These are phyloP conservation scores for Wickerhamomyces subpelliculosus DNA, from an alignment of 805 yeast species.

Conservation along the genomic window DNA sequence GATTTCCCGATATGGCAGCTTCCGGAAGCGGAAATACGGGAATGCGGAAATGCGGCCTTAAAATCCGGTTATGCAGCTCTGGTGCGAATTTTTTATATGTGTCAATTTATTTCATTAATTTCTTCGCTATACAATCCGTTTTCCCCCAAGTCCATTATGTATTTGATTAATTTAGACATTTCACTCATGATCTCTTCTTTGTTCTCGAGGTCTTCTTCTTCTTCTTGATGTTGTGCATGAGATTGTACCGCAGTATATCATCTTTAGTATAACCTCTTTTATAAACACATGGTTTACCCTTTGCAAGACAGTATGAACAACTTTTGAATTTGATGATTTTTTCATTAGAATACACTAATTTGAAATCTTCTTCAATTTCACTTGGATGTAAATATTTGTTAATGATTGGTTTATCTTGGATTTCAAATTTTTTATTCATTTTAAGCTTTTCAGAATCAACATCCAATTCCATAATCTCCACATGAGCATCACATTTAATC, in stretches of 20 bases:
- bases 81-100: too few relatives aligned
- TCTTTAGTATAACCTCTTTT: constrained; percentile 15
- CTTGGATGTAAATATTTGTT: neutral
- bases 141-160: too few relatives aligned
- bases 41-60: too few relatives aligned
- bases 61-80: too few relatives aligned
- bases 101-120: too few relatives aligned
- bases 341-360: constrained; percentile 7
- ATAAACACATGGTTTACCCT: constrained; percentile 3
- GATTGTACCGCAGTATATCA: constrained; percentile 4
- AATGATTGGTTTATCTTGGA: neutral
- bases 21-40: too few relatives aligned
- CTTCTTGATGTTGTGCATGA: neutral
- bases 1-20: too few relatives aligned
- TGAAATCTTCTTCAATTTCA: constrained; percentile 6
- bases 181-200: neutral
- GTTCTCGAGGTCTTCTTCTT: neutral
- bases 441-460: neutral
- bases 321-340: constrained; percentile 14
- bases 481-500: constrained; percentile 68
- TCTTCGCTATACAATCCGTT: too few relatives aligned
- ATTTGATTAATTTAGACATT: too few relatives aligned
- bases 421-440: neutral
- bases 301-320: constrained; percentile 11
- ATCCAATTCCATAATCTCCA: constrained; percentile 28